Evolutionary conservation across 176 grass and related monocot genomes (phyloP), one percentile per base, ranked within the genome.

Genomic region (Oryza longistaminata): DNA sequence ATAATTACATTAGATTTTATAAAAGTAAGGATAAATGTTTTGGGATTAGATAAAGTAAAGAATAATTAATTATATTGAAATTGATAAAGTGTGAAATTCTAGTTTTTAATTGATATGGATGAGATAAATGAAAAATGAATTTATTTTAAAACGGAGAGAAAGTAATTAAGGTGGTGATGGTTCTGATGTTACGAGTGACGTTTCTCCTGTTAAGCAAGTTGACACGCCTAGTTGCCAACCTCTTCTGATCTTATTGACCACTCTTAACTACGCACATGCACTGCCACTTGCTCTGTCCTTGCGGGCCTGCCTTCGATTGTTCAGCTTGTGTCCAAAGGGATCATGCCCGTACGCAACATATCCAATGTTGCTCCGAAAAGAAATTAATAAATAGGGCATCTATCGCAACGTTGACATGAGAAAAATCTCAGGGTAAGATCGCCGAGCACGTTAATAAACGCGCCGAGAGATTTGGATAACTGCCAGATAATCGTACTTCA

Each of bases 231-330:
- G 15, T 40, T 13, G 21, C 49, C 52, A 71, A 25, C 43, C 81
- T 61, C 26, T 15, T 83, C 40, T 48, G 35, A 37, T 37, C 27
- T 55, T 7, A 49, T 75, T 85, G 71, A 76, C 82, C 70, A 31
- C 33, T 43, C 49, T 37, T 64, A 66, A 66, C 19, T 62, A 62
- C 10, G 39, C 81, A 81, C 52, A 81, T 81, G 82, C 27, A 12
- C 50, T 27, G 9, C 24, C 64, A 16, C 44, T 72, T 50, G 1
- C 34, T 72, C 64, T 52, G 50, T 85, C 72, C 77, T 58, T 17
- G 66, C 12, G 31, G 71, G 50, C 21, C 71, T 60, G 50, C 74
- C 53, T 66, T 31, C 39, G 50, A 43, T 33, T 62, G 74, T 77
- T 24, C n/a, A 24, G 34, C 82, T 48, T 70, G 35, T 53, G 66